Base-by-base conservation (phyloP, 352 stramenopile species). In the Aphanomyces astaci region DNA sequence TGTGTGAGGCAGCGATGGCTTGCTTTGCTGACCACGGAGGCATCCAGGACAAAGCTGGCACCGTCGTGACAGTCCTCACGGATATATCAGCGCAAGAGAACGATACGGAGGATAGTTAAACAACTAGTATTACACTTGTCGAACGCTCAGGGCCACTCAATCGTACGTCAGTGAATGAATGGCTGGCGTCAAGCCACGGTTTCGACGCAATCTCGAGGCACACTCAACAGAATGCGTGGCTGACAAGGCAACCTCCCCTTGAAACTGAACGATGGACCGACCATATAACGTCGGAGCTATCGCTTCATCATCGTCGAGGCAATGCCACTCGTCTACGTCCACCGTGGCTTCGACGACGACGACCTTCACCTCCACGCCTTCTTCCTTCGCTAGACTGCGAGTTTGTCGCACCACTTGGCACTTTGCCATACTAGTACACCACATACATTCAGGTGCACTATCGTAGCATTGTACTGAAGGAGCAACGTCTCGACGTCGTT, bases 31-130 rank as follows among this genome's bases (percentile, higher is more conserved):
- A 91, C 5, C 76, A 96, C 53, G 45, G 74, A 19, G 78, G 75
- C 0, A 91, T 97, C 57, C 81, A 91, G 64, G 84, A 96, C 55
- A 93, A 92, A 67, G 86, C 84, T 19, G 67, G 71, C 30, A 64
- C 86, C 30, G 82, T 95, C 32, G 72, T 97, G 28, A 80, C 75
- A 46, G 74, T 89, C 11, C 55, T 90, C 3, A 75, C 66, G 15
- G 64, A 77, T 7, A 48, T 78, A 19, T 5, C 52, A 33, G 51
- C 72, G 4, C 78, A 78, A 49, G 57, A 59, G 45, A 49, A 46
- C 19, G 39, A 66, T 27, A 7, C 19, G 1, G 1, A 62, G 25
- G 22, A 56, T 55, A 55, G 22, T 55, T 59, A 64, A 56, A 15
- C 15, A 33, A 64, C 2, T 5, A 13, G 0, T 54, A 63, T 10